These are phyloP conservation scores for Psilocybe mexicana DNA, from an alignment of 1,284 basidiomycete species.

Conservation along the genomic window DNA sequence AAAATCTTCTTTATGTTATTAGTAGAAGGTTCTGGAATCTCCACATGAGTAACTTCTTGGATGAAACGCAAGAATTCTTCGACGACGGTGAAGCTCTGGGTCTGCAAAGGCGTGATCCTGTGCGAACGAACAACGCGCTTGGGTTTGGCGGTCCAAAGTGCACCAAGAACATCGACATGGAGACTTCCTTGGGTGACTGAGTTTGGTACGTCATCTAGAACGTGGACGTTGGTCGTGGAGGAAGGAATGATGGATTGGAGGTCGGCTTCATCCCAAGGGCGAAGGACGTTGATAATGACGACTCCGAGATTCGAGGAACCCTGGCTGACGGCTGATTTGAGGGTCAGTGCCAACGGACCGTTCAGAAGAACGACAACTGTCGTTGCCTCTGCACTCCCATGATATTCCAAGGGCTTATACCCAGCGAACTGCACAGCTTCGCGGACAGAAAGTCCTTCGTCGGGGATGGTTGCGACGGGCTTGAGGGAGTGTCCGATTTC, in stretches of 20 bases:
- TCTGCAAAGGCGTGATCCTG: slow-evolving; percentile 56
- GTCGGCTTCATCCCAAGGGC: slow-evolving; percentile 71
- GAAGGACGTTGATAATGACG: slow-evolving; percentile 70
- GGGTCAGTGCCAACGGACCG: slow-evolving; percentile 63
- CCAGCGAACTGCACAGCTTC: slow-evolving; percentile 54
- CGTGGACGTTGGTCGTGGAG: slow-evolving; percentile 58
- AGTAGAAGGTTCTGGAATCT: slow-evolving; percentile 16
- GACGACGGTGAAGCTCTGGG: slow-evolving; percentile 51
- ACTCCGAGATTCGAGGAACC: slow-evolving; percentile 53
- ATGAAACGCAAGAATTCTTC: slow-evolving; percentile 52
- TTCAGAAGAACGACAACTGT: slow-evolving; percentile 68
- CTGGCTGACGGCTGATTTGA: slow-evolving; percentile 49
- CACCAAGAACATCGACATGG: slow-evolving; percentile 72
- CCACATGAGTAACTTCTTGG: slow-evolving; percentile 29
- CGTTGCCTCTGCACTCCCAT: slow-evolving; percentile 58
- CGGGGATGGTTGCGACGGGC: slow-evolving; percentile 31
- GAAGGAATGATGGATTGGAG: slow-evolving; percentile 60
- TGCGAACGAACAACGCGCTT: slow-evolving; percentile 55
- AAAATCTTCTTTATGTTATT: slow-evolving; percentile 48
- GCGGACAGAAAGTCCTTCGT: slow-evolving; percentile 36
- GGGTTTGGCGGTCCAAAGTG: slow-evolving; percentile 47
- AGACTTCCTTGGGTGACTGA: slow-evolving; percentile 62
- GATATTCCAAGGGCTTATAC: slow-evolving; percentile 69
- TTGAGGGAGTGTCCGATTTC: slow-evolving; percentile 62
- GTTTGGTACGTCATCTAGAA: slow-evolving; percentile 75